Base-by-base conservation (phyloP, 2,329 filamentous ascomycete species). In the Truncatella angustata region DNA sequence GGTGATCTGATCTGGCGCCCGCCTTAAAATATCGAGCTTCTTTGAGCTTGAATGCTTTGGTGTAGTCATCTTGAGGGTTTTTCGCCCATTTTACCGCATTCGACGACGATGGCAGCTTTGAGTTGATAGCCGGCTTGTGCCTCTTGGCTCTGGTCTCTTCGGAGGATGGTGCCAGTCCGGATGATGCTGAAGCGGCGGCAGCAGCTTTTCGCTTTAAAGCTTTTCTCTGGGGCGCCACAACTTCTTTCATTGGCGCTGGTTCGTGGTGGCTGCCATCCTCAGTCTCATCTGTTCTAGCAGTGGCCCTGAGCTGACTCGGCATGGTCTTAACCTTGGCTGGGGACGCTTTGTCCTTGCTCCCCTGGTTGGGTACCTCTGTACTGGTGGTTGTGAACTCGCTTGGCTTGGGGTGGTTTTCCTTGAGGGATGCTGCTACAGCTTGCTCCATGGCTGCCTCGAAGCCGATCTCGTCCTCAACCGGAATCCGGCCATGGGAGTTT, bases 21-120 rank as follows among this genome's bases (percentile, higher is more conserved):
- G 28, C 49, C 21, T 35, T 26, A 10, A 18, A 16, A 16, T 45
- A 51, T 34, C 20, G 42, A 11, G 24, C 49, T 28, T 51, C 49
- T 24, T 51, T 34, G n/a, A 11, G 4, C 11, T 18, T 20, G 20
- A 47, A 47, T 5, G 28, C 44, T 20, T 24, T 20, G 5, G 20
- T n/a, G 14, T 5, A 32, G n/a, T 32, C 26, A 11, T 34, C 26
- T 7, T 46, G 6, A 9, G 23, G 23, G 4, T 44, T 9, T 23
- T 26, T 28, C 24, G 23, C 11, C 10, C 21, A 32, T 32, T 14
- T 18, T 23, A 21, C n/a, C 24, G 18, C 21, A 10, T 42, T 40
- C 14, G 16, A 11, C 20, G 18, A 16, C 14, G 36, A 11, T 16
- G 36, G 6, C 4, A 20, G 10, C 18, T 42, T 21, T 11, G 2